These are phyloP conservation scores for Scheffersomyces illinoinensis DNA, from an alignment of 1,139 yeast species.

Conservation along the genomic window DNA sequence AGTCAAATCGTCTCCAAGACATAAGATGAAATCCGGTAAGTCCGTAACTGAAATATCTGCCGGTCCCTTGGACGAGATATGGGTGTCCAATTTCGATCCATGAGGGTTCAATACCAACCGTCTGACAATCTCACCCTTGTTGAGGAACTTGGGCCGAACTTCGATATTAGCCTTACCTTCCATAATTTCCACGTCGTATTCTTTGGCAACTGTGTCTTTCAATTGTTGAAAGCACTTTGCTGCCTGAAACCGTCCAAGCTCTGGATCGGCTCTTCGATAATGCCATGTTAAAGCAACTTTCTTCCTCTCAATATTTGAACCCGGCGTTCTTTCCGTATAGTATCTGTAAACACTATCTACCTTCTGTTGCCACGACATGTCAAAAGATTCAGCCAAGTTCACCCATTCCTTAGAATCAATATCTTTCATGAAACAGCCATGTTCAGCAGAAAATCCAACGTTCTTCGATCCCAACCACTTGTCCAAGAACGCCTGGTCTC, in stretches of 20 bases:
- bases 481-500: constrained; percentile 88
- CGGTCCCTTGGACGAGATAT: constrained; percentile 10
- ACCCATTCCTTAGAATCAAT: constrained; percentile 69
- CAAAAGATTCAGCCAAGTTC: constrained; percentile 77
- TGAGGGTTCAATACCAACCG: constrained; percentile 67
- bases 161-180: constrained; percentile 95
- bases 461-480: constrained; percentile 78
- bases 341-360: constrained; percentile 73
- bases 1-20: constrained; percentile 94
- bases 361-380: constrained; percentile 91
- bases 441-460: constrained; percentile 92
- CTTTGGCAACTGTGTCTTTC: constrained; percentile 56
- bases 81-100: constrained; percentile 46
- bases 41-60: constrained; percentile 43
- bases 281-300: constrained; percentile 98
- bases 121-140: constrained; percentile 95
- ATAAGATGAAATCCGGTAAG: constrained; percentile 79
- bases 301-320: constrained; percentile 82
- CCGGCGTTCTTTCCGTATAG: constrained; percentile 88
- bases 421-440: constrained; percentile 90
- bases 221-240: constrained; percentile 68
- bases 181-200: constrained; percentile 94
- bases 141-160: constrained; percentile 90
- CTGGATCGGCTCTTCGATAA: constrained; percentile 92
- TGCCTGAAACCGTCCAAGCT: constrained; percentile 85